phyloP scores from a whole-genome alignment of 257 asterid genomes.

The Solanum piurae region DNA sequence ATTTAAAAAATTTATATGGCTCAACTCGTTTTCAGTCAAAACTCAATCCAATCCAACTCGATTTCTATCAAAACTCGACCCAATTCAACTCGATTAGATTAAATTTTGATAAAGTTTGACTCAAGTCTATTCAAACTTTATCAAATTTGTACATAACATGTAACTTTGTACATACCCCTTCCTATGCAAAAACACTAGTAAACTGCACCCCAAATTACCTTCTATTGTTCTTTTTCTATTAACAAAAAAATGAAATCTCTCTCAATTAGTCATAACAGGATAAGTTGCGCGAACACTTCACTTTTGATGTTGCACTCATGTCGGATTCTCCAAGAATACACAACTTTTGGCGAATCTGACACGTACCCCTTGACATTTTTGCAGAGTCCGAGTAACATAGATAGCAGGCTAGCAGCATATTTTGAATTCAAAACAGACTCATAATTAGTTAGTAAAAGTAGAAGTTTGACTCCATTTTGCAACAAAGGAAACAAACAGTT shows the following conservation, averaged over 20 bases:
- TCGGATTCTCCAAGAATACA: not conserved
- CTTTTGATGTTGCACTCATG: too few species aligned
- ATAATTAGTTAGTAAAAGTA: not conserved
- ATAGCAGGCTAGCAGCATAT: not conserved
- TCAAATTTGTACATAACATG: not conserved
- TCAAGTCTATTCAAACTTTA: not conserved
- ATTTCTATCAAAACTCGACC: not conserved
- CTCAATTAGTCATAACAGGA: not conserved
- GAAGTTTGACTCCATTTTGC: not conserved
- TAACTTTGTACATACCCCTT: not conserved
- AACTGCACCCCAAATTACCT: not conserved
- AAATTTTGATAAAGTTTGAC: not conserved
- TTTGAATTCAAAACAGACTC: not conserved
- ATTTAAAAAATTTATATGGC: not conserved
- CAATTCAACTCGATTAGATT: not conserved
- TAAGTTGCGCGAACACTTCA: too few species aligned
- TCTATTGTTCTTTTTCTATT: not conserved
- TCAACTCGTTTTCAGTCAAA: not conserved
- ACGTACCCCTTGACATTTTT: not conserved
- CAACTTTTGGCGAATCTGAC: not conserved
- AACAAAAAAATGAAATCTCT: not conserved
- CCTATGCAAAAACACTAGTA: not conserved
- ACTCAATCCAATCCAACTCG: not conserved
- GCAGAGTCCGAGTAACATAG: not conserved
- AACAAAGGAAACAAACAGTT: not conserved